Base-by-base conservation (phyloP, 257 asterid genomes). In the Datura wrightii region DNA sequence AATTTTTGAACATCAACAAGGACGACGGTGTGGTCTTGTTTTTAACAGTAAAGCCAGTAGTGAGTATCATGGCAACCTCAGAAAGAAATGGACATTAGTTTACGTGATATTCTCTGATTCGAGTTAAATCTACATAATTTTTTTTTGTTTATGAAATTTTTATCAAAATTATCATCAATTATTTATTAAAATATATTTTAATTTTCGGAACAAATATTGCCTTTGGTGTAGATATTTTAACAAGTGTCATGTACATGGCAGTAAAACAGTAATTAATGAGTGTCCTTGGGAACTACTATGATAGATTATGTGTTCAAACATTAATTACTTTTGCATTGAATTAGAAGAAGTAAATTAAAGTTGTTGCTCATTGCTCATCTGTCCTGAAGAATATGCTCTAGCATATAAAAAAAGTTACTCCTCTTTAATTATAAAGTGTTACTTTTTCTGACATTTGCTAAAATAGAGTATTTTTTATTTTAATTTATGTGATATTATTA, bases 291-390 rank as follows among this genome's bases (percentile, higher is more conserved):
- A 5, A 76, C 62, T 24, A 41, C 31, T 42, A 42, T 24, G 31
- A 71, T 71, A 71, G 4, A n/a, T 76, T 52, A 8, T 76, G 46
- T 76, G 31, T 31, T 76, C 46, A 50, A 31, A 2, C 31, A 76
- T 76, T 76, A 76, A 76, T 76, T 24, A 76, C 82, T 31, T 50
- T 39, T 36, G 31, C 82, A 76, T 76, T 74, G 44, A 76, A 76
- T 31, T 13, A 24, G 3, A 24, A 24, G 31, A 48, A 31, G 82
- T 76, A 31, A 76, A 52, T 50, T 48, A 50, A 37, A 15, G 82
- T 76, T 50, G 44, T 54, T 46, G 59, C 59, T 13, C 42, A 74
- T 74, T 48, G 59, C 80, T 48, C 6, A 72, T 11, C 82, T 50
- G 72, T 31, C 67, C 13, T 50, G 46, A 76, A 76, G 63, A 76